Evolutionary conservation across 345 rosid genomes (phyloP), one percentile per base, ranked within the genome.

Genomic region (Turritis glabra): DNA sequence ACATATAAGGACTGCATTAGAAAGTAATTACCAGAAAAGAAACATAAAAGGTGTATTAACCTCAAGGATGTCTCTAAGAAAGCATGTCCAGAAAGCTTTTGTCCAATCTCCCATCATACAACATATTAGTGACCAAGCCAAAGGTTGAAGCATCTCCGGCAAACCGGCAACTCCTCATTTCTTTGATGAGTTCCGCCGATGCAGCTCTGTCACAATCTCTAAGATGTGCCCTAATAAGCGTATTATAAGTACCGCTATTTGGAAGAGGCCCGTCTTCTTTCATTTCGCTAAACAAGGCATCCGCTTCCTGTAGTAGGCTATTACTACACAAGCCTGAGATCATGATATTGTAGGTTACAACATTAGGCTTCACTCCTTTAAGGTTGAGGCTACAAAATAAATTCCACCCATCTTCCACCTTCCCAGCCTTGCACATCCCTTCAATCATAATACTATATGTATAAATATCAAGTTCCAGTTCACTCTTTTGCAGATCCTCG

Each of bases 301-400:
- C n/a, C 0, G 43, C 43, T 38, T 38, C 5, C 2, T 38, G 2
- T 0, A 1, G 1, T 38, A 4, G 0, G 0, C n/a, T 0, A 4
- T 38, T 13, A 0, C 43, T 1, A 38, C n/a, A 38, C 0, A 38
- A 38, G 0, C 43, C 43, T 13, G 43, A 38, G 2, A 38, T 38
- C 43, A 38, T 38, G 13, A 6, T 12, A 12, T 0, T 38, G 7
- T 38, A 38, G 2, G 6, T 13, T 38, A 38, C 0, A 13, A 38
- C 43, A 4, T 38, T 0, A 38, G 43, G 43, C 7, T 13, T 38
- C n/a, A 38, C n/a, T 38, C 7, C 43, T 38, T 38, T 38, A 38
- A 38, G 43, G 43, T 2, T 4, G n/a, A 38, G 43, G 0, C 1
- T 38, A 38, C 43, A 38, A 38, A 38, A 38, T 13, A 38, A 0